Conservation (phyloP, 2,329 filamentous ascomycete species). For the Epichloe typhina region DNA sequence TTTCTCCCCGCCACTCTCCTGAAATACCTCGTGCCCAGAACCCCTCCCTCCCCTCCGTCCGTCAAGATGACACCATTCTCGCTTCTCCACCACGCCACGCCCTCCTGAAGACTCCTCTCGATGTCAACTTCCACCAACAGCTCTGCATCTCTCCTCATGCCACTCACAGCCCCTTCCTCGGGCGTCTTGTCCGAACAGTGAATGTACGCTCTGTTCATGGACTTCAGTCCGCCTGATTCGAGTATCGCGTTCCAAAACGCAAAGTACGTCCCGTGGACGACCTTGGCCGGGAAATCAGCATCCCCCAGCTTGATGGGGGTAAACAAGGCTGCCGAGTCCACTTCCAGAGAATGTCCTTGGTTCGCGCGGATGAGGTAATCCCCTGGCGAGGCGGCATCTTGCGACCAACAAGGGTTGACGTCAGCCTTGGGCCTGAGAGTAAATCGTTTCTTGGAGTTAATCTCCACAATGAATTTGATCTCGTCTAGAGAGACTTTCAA, state of each 20-base stretch:
- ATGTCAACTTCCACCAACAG: slow-evolving; percentile 69
- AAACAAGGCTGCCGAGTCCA: slow-evolving; percentile 58
- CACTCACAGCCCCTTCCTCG: slow-evolving; percentile 50
- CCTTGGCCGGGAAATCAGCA: slow-evolving; percentile 47
- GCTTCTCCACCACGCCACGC: slow-evolving; percentile 62
- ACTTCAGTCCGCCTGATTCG: slow-evolving; percentile 60
- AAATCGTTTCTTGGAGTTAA: slow-evolving; percentile 87
- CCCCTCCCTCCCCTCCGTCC: slow-evolving; percentile 42
- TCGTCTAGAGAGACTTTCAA: slow-evolving; percentile 66
- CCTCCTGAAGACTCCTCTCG: slow-evolving; percentile 45
- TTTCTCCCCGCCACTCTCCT: slow-evolving; percentile 53
- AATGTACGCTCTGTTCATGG: slow-evolving; percentile 77
- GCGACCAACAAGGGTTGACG: slow-evolving; percentile 12
- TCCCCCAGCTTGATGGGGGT: slow-evolving; percentile 48
- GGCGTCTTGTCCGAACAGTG: slow-evolving; percentile 63
- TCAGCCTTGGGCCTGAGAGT: slow-evolving; percentile 46
- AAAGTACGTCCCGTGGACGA: slow-evolving; percentile 84
- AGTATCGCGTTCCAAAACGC: slow-evolving; percentile 65
- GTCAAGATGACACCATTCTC: slow-evolving; percentile 66
- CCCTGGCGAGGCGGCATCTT: slow-evolving; percentile 34
- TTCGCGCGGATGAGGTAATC: slow-evolving; percentile 83
- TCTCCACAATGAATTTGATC: slow-evolving; percentile 52
- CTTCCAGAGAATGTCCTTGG: slow-evolving; percentile 79
- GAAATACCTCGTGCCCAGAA: slow-evolving; percentile 57
- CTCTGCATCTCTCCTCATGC: slow-evolving; percentile 69